Evolutionary conservation across 2,329 filamentous ascomycete species (phyloP).

Genomic region (Zopfia rhizophila): DNA sequence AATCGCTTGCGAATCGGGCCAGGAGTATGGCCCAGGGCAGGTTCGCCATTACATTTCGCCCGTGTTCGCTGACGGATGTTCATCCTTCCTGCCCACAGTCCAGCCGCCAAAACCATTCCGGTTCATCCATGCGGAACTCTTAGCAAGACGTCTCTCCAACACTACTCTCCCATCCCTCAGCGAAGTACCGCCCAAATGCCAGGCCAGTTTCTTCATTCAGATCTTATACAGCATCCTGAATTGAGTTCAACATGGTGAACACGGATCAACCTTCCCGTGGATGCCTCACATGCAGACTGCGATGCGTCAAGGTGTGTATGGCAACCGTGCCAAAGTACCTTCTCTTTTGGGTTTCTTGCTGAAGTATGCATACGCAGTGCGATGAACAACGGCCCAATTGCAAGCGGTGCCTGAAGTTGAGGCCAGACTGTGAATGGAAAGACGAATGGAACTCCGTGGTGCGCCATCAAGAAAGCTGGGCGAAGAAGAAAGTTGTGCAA

Average conservation of each 20-base stretch:
- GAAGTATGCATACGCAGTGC: slow-evolving; percentile 5
- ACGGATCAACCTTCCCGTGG: slow-evolving; percentile 6
- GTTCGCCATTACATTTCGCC: no score
- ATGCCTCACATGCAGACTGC: slow-evolving; percentile 10
- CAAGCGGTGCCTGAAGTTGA: slow-evolving; percentile 7
- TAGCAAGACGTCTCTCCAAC: no score
- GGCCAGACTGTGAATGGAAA: slow-evolving; percentile 11
- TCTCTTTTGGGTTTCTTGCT: neutral
- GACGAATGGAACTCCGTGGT: slow-evolving; percentile 11
- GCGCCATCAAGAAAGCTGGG: slow-evolving; percentile 14
- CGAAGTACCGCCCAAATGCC: no score
- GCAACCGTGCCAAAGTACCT: neutral
- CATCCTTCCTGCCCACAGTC: no score
- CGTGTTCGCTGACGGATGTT: no score
- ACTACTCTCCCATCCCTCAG: no score
- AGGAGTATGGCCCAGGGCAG: no score
- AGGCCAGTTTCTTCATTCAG: no score
- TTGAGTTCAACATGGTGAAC: slow-evolving; percentile 17
- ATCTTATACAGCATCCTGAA: no score
- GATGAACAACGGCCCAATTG: slow-evolving; percentile 11
- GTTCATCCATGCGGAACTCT: no score
- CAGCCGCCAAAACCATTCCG: no score
- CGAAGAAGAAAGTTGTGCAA: slow-evolving; percentile 10
- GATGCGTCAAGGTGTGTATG: slow-evolving; percentile 9
- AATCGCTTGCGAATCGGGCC: no score